These are phyloP conservation scores for Phyllosticta capitalensis DNA, from an alignment of 2,329 filamentous ascomycete genomes.

Conservation along the genomic window DNA sequence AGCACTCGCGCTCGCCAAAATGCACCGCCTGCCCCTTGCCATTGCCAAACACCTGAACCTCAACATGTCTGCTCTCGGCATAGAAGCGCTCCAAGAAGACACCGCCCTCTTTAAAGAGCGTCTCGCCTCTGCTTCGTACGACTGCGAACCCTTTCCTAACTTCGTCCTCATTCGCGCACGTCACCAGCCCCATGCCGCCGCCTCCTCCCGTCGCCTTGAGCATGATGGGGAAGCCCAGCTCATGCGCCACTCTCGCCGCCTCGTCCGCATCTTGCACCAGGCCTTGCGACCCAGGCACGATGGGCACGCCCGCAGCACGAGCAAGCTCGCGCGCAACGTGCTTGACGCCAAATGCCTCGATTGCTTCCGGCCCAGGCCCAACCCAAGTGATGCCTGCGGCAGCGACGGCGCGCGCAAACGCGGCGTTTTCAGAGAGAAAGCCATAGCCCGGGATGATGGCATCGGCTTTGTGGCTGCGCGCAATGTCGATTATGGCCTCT, in stretches of 20 bases:
- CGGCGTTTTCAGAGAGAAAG: conserved; percentile 54
- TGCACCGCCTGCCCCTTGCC: conserved; percentile 67
- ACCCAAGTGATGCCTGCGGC: conserved; percentile 49
- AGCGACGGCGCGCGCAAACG: conserved; percentile 47
- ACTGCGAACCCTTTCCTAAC: conserved; percentile 61
- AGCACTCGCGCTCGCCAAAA: conserved; percentile 84
- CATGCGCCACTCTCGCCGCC: conserved; percentile 32
- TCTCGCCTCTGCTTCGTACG: conserved; percentile 61
- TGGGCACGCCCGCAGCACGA: conserved; percentile 42
- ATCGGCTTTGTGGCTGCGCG: conserved; percentile 40
- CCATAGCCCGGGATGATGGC: conserved; percentile 60
- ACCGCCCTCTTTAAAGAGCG: conserved; percentile 74
- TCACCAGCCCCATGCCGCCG: conserved; percentile 77
- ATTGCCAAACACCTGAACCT: conserved; percentile 86
- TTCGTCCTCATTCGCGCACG: conserved; percentile 58
- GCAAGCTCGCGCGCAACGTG: conserved; percentile 48
- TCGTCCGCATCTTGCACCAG: conserved; percentile 40
- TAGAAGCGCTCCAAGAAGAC: conserved; percentile 82
- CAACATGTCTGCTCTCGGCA: conserved; percentile 69
- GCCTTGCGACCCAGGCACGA: conserved; percentile 45
- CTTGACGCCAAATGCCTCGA: conserved; percentile 50
- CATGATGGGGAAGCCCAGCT: conserved; percentile 43
- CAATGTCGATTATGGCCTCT: conserved; percentile 42
- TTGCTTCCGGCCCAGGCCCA: conserved; percentile 46
- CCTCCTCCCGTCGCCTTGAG: conserved; percentile 54